Evolutionary conservation across 1,139 yeast species (phyloP), one percentile per base, ranked within the genome.

Genomic region (Debaryomycetaceae sp.): DNA sequence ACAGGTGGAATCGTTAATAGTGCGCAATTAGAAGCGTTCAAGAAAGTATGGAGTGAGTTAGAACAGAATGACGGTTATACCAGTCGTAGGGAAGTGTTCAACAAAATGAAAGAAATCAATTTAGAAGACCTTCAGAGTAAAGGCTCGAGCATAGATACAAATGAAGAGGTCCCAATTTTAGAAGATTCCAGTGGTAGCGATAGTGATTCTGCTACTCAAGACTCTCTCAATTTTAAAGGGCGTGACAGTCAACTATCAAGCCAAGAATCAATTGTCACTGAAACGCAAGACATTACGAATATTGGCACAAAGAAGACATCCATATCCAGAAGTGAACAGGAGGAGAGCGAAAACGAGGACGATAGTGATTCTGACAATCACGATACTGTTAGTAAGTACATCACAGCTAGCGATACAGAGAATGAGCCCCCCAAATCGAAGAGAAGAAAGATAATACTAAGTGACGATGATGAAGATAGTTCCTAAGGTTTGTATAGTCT

Each of bases 1-100:
- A 51, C 67, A n/a, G 77, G 77, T 4, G 75, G 76, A 5, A 67
- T 71, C 31, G 61, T 70, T 9, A 63, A 63, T 45, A 50, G 69
- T 6, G 50, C 50, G 17, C 75, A 70, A 46, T 58, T 72, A 36
- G 56, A 51, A 6, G 67, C 61, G 37, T 71, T 72, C 49, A 65
- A 61, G 43, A 56, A 57, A 42, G 67, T 67, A 1, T 72, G 78
- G 78, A 33, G 55, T 5, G 50, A 54, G 11, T 51, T 69, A 38
- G 61, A 63, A 26, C 39, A 41, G 8, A 51, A 52, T 15, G 51
- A 41, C 8, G 46, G 49, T 9, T 13, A 18, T 13, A 18, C 17
- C 5, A 35, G 18, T 6, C 30, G 33, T 29, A 17, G 14, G 14
- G n/a, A 19, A 11, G 34, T 30, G 9, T 15, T 35, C 17, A 18